Conservation (phyloP, 2,329 filamentous ascomycete genomes). For the Zarea fungicola region DNA sequence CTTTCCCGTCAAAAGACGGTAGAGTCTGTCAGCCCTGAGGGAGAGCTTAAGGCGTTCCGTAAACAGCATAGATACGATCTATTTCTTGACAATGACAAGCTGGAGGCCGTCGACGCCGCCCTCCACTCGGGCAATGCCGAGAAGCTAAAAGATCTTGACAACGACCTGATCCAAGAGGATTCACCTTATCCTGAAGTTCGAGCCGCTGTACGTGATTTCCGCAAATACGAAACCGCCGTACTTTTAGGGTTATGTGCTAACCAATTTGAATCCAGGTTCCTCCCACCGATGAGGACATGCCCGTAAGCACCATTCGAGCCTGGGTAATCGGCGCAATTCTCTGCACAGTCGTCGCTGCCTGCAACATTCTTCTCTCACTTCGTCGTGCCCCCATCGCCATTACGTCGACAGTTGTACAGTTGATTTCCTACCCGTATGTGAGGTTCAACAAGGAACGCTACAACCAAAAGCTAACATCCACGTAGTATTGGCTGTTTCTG, state of each 20-base stretch:
- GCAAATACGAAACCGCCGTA: not conserved
- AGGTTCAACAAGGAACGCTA: constrained; percentile 13
- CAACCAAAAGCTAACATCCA: not conserved
- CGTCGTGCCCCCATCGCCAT: constrained; percentile 48
- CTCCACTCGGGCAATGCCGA: constrained; percentile 39
- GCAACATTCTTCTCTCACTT: constrained; percentile 50
- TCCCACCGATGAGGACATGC: constrained; percentile 47
- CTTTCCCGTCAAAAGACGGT: constrained; percentile 12
- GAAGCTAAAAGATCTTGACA: constrained; percentile 41
- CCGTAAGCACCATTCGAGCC: constrained; percentile 53
- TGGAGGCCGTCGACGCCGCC: constrained; percentile 46
- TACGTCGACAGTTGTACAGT: constrained; percentile 49
- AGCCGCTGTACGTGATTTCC: constrained; percentile 15
- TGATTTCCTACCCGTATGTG: constrained; percentile 44
- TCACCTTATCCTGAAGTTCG: constrained; percentile 50
- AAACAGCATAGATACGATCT: constrained; percentile 52
- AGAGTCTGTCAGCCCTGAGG: constrained; percentile 17
- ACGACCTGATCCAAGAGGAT: constrained; percentile 45
- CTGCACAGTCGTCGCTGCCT: constrained; percentile 50
- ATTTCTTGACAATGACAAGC: constrained; percentile 48
- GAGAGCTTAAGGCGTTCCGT: constrained; percentile 37
- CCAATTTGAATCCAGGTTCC: constrained; percentile 10
- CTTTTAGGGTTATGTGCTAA: no score
- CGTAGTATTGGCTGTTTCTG: constrained; percentile 25
- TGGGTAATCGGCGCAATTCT: constrained; percentile 52